Evolutionary conservation across 2,329 filamentous ascomycete genomes (phyloP).

Genomic region (Pestalotiopsis sp.): DNA sequence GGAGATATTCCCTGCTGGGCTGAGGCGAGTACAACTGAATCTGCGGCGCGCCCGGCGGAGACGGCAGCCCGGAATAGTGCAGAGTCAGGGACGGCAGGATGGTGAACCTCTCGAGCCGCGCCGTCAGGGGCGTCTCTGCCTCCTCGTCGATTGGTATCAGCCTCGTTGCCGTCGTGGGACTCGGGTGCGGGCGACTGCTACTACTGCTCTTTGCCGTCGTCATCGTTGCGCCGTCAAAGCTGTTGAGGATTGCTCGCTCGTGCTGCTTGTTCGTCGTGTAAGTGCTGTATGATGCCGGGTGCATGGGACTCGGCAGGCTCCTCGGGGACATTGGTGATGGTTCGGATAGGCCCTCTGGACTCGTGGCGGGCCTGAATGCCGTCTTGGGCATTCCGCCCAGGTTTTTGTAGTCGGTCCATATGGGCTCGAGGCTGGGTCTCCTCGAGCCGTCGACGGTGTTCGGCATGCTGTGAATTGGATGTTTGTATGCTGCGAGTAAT

Average conservation of each 20-base stretch:
- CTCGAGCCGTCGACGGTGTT: slow-evolving; percentile 14
- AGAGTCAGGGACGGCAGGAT: slow-evolving; percentile 25
- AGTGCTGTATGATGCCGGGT: slow-evolving; percentile 34
- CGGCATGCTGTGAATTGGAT: not conserved
- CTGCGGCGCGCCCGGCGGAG: slow-evolving; percentile 14
- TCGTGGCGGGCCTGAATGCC: slow-evolving; percentile 26
- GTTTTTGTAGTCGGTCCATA: slow-evolving; percentile 36
- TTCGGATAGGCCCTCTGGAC: slow-evolving; percentile 26
- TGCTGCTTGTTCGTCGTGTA: slow-evolving; percentile 38
- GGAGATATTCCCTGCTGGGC: not conserved
- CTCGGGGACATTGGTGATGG: slow-evolving; percentile 34
- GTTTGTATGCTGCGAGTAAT: not conserved
- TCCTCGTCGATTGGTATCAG: slow-evolving; percentile 33
- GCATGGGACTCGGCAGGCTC: slow-evolving; percentile 36
- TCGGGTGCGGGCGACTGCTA: slow-evolving; percentile 10
- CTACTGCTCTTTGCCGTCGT: slow-evolving; percentile 18
- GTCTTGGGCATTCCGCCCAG: slow-evolving; percentile 25
- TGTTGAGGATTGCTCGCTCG: slow-evolving; percentile 38
- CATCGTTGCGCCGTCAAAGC: slow-evolving; percentile 26
- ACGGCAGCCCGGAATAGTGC: slow-evolving; percentile 10
- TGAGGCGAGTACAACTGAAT: slow-evolving; percentile 11
- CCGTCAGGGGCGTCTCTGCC: slow-evolving; percentile 26
- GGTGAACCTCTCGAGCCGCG: slow-evolving; percentile 29
- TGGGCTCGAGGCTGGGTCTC: slow-evolving; percentile 37
- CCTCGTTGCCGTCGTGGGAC: slow-evolving; percentile 21